These are phyloP conservation scores for Phaeotremella fagi DNA, from an alignment of 768 basidiomycete genomes.

Conservation along the genomic window DNA sequence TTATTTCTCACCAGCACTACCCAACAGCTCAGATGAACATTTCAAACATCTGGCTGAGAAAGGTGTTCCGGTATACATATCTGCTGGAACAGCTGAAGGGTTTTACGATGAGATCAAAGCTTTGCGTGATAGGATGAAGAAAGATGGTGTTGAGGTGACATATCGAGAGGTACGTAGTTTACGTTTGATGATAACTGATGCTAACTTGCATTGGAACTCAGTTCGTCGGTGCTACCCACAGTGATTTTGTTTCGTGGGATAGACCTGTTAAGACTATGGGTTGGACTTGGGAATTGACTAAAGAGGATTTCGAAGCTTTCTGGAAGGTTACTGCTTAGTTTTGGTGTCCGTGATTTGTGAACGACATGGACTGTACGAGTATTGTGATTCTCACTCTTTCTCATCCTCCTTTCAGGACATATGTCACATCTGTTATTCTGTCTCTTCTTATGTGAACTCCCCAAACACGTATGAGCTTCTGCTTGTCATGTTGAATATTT, in stretches of 20 bases:
- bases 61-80: not conserved
- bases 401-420: no score
- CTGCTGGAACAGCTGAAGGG: not conserved
- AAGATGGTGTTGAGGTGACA: not conserved
- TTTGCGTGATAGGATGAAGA: not conserved
- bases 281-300: not conserved
- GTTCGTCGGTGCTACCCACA: not conserved
- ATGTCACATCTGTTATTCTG: no score
- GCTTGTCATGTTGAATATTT: no score
- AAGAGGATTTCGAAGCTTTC: not conserved
- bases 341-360: no score
- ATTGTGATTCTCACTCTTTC: no score
- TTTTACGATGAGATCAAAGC: not conserved
- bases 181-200: not conserved
- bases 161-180: not conserved
- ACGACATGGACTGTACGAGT: no score
- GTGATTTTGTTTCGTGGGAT: not conserved
- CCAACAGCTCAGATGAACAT: not conserved
- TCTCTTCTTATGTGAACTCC: no score
- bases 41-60: not conserved
- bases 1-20: not conserved
- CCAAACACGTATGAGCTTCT: no score
- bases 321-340: not conserved
- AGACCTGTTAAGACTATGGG: not conserved
- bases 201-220: not conserved